Evolutionary conservation across 1,284 basidiomycete species (phyloP).

Genomic region (Moesziomyces aphidis): DNA sequence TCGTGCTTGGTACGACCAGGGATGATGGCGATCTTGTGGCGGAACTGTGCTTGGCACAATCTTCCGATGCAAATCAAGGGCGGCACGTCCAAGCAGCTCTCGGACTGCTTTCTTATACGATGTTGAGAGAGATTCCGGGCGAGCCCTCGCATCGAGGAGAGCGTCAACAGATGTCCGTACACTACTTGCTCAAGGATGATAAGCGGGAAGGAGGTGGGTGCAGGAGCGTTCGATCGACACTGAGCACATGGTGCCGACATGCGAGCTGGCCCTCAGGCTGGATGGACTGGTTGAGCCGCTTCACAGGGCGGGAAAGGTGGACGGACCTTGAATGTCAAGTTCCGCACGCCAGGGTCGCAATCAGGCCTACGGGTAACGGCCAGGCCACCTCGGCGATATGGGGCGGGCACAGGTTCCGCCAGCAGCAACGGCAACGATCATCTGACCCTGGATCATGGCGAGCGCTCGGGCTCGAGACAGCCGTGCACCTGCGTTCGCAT

Average conservation of each 20-base stretch:
- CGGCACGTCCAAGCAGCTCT: neutral
- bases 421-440: neutral
- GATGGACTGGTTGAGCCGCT: neutral
- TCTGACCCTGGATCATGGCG: neutral
- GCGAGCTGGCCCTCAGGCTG: neutral
- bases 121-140: neutral
- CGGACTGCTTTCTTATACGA: slow-evolving; percentile 1
- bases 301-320: neutral
- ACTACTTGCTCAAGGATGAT: neutral
- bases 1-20: neutral
- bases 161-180: neutral
- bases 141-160: neutral
- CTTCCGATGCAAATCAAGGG: neutral
- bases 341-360: neutral
- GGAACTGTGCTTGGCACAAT: neutral
- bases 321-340: neutral
- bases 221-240: neutral
- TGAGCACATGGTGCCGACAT: neutral
- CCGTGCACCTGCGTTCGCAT: too few species aligned
- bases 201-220: neutral
- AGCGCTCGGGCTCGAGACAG: neutral
- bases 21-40: neutral
- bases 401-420: too few species aligned
- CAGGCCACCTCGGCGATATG: neutral
- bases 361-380: neutral